Base-by-base conservation (phyloP, 345 rosid species). In the Eucalyptus tenuipes region DNA sequence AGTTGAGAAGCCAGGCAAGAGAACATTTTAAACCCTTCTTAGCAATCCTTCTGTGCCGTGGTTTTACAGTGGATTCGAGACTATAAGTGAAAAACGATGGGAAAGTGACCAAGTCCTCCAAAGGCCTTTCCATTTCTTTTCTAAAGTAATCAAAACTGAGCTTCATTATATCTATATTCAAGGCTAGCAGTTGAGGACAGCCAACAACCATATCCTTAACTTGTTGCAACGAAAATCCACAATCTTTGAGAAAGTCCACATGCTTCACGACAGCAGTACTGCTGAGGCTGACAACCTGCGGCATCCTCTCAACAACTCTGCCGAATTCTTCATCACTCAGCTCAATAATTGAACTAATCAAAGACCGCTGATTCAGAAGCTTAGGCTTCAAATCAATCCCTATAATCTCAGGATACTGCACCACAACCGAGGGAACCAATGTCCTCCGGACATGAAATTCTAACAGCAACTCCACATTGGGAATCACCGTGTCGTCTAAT, bases 31-130 rank as follows among this genome's bases (percentile, higher is more conserved):
- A 92, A 31, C 96, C 96, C 90, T 95, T 97, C 94, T 89, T 95
- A 24, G 89, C 88, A 88, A 96, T 91, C 91, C 82, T 94, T 91
- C 87, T 94, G 44, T 97, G 95, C 90, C 99, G 93, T 37, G 97
- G 98, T 92, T 96, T 97, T 85, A 97, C 90, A 0, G 96, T 95
- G n/a, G 98, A 94, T 90, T 96, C 98, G 6, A 97, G 92, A 75
- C 98, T 94, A 68, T 95, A 96, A 1, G 99, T 97, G 89, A 96
- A 97, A 93, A 95, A 96, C 2, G 99, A 97, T 3, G 99, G 99
- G 88, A 96, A 97, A 88, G 92, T 90, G 85, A 94, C 97, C 86
- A 97, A 91, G 88, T 96, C 99, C 92, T 96, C 95, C 86, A 96
- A 89, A 45, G 99, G 95, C 91, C 96, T 95, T 85, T 89, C 91